Evolutionary conservation across 2,329 filamentous ascomycete genomes (phyloP).

Genomic region (Plectosphaerella sp.): DNA sequence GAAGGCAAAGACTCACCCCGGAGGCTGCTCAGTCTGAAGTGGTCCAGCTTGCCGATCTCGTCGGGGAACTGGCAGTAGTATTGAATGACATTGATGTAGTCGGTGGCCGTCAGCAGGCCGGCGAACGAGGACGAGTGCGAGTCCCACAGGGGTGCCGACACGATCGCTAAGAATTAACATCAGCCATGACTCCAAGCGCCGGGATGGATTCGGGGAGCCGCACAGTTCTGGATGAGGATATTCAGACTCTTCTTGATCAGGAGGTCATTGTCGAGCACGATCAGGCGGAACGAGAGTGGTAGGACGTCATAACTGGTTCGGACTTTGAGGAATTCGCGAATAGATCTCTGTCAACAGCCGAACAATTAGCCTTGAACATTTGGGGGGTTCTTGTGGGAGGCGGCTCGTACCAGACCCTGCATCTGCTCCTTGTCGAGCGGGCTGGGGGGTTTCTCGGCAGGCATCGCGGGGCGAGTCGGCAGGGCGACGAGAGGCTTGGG

Average conservation of each 20-base stretch:
- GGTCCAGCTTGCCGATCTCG: conserved; percentile 82
- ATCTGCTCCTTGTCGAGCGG: conserved; percentile 72
- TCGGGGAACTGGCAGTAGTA: conserved; percentile 98
- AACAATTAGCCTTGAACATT: not conserved
- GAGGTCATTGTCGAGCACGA: conserved; percentile 90
- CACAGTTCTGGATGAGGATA: conserved; percentile 94
- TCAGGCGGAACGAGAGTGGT: conserved; percentile 90
- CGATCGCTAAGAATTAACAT: conserved; percentile 64
- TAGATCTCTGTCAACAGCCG: conserved; percentile 62
- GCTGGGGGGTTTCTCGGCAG: conserved; percentile 37
- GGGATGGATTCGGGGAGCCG: conserved; percentile 10
- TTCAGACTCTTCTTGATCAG: conserved; percentile 96
- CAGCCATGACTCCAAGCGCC: conserved; percentile 1
- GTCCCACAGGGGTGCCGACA: conserved; percentile 96
- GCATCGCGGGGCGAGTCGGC: conserved; percentile 4
- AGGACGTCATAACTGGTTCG: conserved; percentile 97
- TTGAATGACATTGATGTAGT: conserved; percentile 98
- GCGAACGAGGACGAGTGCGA: conserved; percentile 90
- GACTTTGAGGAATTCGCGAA: conserved; percentile 93
- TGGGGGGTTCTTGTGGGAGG: not conserved
- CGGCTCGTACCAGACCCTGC: conserved; percentile 66
- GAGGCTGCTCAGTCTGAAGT: conserved; percentile 87
- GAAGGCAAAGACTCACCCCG: conserved; percentile 58
- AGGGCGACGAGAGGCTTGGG: conserved; percentile 18
- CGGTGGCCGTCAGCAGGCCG: conserved; percentile 88